phyloP scores from a whole-genome alignment of 2,329 filamentous ascomycete genomes.

The Neospermospora avenae region DNA sequence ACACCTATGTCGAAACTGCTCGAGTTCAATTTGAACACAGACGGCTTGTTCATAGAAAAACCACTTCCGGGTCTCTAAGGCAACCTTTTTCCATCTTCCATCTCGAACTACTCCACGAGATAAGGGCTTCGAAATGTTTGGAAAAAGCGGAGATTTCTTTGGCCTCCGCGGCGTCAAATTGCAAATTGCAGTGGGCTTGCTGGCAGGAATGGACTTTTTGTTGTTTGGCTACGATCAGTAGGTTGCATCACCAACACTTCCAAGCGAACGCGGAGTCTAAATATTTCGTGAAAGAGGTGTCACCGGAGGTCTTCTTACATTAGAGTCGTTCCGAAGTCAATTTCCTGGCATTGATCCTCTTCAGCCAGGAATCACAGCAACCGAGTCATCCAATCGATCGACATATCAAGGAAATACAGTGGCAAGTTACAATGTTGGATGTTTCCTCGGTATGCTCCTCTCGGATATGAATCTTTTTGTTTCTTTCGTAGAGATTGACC shows the following conservation, averaged over 20 bases:
- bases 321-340: conserved; percentile 45
- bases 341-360: conserved; percentile 51
- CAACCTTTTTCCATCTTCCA: too few species aligned
- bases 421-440: conserved; percentile 57
- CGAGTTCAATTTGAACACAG: too few species aligned
- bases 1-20: too few species aligned
- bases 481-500: too few species aligned
- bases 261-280: neutral
- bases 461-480: too few species aligned
- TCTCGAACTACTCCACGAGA: too few species aligned
- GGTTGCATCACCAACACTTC: neutral
- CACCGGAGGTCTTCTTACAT: conserved; percentile 44
- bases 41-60: too few species aligned
- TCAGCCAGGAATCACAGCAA: conserved; percentile 23
- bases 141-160: conserved; percentile 46
- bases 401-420: conserved; percentile 47
- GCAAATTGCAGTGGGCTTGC: conserved; percentile 65
- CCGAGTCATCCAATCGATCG: too few species aligned
- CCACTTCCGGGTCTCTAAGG: too few species aligned
- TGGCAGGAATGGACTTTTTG: conserved; percentile 71
- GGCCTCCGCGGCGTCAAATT: conserved; percentile 64
- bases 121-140: conserved; percentile 3
- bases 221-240: conserved; percentile 49
- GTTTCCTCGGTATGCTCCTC: conserved; percentile 42
- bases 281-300: conserved; percentile 35